Base-by-base conservation (phyloP, 1,139 yeast species). In the Chernovozyma sophiae-reginae region DNA sequence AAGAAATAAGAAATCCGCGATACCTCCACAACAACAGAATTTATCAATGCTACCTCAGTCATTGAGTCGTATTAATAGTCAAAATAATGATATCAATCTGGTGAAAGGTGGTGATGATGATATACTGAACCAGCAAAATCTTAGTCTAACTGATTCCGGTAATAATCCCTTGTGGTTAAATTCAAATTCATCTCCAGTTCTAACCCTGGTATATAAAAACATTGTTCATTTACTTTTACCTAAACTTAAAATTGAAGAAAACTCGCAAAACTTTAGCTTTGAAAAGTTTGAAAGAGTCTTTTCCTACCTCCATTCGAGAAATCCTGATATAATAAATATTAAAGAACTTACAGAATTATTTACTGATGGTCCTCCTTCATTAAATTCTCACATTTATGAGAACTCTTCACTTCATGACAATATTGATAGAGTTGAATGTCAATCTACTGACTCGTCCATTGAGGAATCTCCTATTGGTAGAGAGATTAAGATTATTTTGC, bases 401-500 rank as follows among this genome's bases (percentile, higher is more conserved):
- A 26, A 26, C 29, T 26, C 29, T 6, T 45, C 52, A 6, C 24
- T 13, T 22, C 18, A 26, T 15, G 42, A 34, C 1, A 46, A 12
- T 25, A 27, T 14, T 39, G 44, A 39, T 29, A 38, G 52, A 37
- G 6, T 26, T 26, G 29, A 26, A 12, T 14, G 29, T 16, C 53
- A 37, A 32, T 46, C 45, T 15, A 47, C 56, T 8, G 47, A 51
- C 4, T 38, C 51, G 11, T 52, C 60, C 1, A 41, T 34, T 13
- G 59, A 53, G 18, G 67, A 49, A 16, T 37, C 43, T 4, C 43
- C 48, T 38, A 38, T 37, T 18, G 57, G 62, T 3, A 47, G 51
- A 14, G 81, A 81, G 51, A 74, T 86, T 46, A 80, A 74, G 46
- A 74, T 86, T 34, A 78, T 83, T 7, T 60, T 89, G 32, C 97